phyloP scores from a whole-genome alignment of 2,329 filamentous ascomycete genomes.

The Cladosporium sp. region DNA sequence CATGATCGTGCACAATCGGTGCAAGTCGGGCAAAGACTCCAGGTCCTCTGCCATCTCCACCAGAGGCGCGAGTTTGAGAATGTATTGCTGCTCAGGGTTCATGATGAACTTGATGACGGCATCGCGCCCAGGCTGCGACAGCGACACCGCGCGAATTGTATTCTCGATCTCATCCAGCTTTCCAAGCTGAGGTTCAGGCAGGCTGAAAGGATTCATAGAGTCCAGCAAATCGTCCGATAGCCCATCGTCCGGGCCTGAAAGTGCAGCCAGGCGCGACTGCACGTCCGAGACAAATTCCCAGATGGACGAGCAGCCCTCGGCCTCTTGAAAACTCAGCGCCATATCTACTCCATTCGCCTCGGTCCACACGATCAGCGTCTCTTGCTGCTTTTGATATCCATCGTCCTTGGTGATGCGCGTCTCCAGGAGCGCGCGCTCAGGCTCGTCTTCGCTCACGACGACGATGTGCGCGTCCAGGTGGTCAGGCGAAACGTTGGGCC shows the following conservation, averaged over 20 bases:
- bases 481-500: conserved; percentile 47
- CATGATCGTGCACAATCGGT: conserved; percentile 94
- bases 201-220: conserved; percentile 59
- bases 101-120: conserved; percentile 83
- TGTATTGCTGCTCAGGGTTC: conserved; percentile 64
- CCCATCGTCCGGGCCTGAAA: conserved; percentile 60
- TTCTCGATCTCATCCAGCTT: conserved; percentile 80
- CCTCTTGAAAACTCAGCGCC: conserved; percentile 96
- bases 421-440: conserved; percentile 74
- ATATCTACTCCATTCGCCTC: conserved; percentile 88
- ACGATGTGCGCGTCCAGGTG: conserved; percentile 68
- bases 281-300: conserved; percentile 92
- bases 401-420: conserved; percentile 89
- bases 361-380: conserved; percentile 97
- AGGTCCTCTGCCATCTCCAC: conserved; percentile 87
- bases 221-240: conserved; percentile 86
- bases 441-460: conserved; percentile 90
- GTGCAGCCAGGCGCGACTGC: conserved; percentile 64
- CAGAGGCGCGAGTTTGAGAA: conserved; percentile 76
- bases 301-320: conserved; percentile 85
- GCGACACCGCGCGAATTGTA: conserved; percentile 71
- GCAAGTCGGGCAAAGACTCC: conserved; percentile 78
- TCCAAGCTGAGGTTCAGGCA: conserved; percentile 74
- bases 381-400: conserved; percentile 97
- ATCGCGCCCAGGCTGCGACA: conserved; percentile 70